A percentile compares a stretch with the other conserved stretches of the same genome.
Evolutionary conservation across 225 moss, liverwort and hornwort genomes (phyloP).

Genomic region (Polytrichum commune): DNA sequence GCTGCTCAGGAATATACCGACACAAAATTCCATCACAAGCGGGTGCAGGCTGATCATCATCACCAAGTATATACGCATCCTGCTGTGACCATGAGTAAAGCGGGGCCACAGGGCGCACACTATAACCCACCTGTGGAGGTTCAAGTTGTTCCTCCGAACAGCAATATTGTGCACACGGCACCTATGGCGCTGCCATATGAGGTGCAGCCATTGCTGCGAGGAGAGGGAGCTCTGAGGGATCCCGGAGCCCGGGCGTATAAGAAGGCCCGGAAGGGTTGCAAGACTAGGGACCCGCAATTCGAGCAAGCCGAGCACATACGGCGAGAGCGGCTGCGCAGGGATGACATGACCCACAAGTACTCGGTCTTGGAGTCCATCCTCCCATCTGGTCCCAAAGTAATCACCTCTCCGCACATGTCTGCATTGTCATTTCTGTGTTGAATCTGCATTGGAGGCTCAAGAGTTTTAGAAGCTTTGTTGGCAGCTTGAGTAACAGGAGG

Average conservation of each 20-base stretch:
- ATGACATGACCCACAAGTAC: slow-evolving; percentile 6
- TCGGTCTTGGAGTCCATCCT: slow-evolving; percentile 5
- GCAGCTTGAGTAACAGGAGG: neutral
- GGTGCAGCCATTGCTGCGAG: too few relatives aligned
- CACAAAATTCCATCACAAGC: too few relatives aligned
- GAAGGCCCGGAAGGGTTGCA: slow-evolving; percentile 10
- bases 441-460: neutral
- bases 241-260: slow-evolving; percentile 18
- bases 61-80: too few relatives aligned
- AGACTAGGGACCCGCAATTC: slow-evolving; percentile 9
- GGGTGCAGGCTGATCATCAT: too few relatives aligned
- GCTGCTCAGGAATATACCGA: too few relatives aligned
- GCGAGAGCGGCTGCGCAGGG: slow-evolving; percentile 5
- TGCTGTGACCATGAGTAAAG: too few relatives aligned
- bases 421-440: neutral
- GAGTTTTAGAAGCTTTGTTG: neutral
- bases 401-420: neutral
- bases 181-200: too few relatives aligned
- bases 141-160: too few relatives aligned
- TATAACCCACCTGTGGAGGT: too few relatives aligned
- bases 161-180: too few relatives aligned
- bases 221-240: too few relatives aligned
- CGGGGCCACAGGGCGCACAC: too few relatives aligned
- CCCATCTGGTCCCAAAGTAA: slow-evolving; percentile 1
- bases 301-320: slow-evolving; percentile 4